Conservation (phyloP, 768 basidiomycete genomes). For the Grammothele lineata region DNA sequence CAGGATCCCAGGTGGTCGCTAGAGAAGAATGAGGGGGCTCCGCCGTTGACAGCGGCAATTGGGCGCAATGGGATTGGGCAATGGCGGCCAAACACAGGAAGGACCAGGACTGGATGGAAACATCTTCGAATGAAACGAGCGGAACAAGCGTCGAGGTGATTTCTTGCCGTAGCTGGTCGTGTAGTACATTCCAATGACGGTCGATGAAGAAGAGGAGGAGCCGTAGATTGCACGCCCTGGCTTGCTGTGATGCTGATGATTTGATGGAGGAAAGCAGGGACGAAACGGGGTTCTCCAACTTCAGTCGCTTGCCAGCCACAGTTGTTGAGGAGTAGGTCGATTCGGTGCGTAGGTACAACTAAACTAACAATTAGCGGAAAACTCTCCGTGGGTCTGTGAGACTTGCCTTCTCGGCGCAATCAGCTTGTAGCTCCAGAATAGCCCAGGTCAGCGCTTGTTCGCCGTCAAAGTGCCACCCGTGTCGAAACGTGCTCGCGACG, state of each 20-base stretch:
- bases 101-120: conserved; percentile 74
- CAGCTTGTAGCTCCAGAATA: conserved; percentile 74
- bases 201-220: conserved; percentile 82
- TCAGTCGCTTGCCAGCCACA: conserved; percentile 45
- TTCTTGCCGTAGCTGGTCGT: conserved; percentile 50
- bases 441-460: conserved; percentile 77
- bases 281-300: conserved; percentile 55
- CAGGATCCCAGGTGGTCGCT: conserved; percentile 61
- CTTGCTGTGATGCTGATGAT: conserved; percentile 25
- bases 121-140: conserved; percentile 62
- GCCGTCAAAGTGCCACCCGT: conserved; percentile 68
- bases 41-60: neutral
- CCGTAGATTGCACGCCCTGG: conserved; percentile 58
- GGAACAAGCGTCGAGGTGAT: conserved; percentile 54
- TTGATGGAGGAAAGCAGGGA: conserved; percentile 50
- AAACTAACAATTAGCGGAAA: neutral
- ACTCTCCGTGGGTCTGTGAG: neutral
- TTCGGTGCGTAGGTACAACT: conserved; percentile 68
- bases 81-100: conserved; percentile 79
- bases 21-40: conserved; percentile 17
- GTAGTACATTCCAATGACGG: conserved; percentile 66
- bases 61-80: conserved; percentile 40
- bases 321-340: conserved; percentile 39
- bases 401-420: conserved; percentile 65
- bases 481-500: conserved; percentile 59